A percentile compares a stretch with the other conserved stretches of the same genome.
Evolutionary conservation across 257 asterid genomes (phyloP).

Genomic region (Primulina tabacum): DNA sequence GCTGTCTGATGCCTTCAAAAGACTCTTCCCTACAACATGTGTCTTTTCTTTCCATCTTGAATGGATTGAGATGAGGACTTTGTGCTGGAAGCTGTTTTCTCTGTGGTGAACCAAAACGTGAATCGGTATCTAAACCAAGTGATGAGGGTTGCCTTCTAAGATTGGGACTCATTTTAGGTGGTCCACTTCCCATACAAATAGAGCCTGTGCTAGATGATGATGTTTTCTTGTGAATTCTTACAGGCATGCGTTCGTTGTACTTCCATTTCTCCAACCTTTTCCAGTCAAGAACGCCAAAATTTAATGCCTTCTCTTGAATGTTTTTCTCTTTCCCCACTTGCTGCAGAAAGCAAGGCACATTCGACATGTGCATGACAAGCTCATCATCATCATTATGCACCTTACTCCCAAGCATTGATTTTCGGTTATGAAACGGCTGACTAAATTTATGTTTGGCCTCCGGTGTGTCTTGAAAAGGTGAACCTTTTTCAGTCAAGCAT

Average conservation of each 20-base stretch:
- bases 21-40: constrained; percentile 25
- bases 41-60: constrained; percentile 31
- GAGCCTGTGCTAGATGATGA: constrained; percentile 34
- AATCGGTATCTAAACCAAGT: constrained; percentile 28
- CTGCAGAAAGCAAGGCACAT: constrained; percentile 80
- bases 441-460: constrained; percentile 37
- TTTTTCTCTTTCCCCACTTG: constrained; percentile 54
- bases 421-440: constrained; percentile 37
- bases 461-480: constrained; percentile 30
- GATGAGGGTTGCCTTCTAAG: constrained; percentile 37
- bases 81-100: constrained; percentile 27
- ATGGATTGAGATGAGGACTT: constrained; percentile 26
- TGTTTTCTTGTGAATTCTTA: constrained; percentile 41
- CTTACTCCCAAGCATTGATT: constrained; percentile 26
- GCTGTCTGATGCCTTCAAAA: constrained; percentile 27
- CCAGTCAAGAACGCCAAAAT: constrained; percentile 96
- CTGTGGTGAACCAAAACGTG: constrained; percentile 36
- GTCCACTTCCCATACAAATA: constrained; percentile 34
- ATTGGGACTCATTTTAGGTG: constrained; percentile 37
- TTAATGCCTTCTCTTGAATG: constrained; percentile 77
- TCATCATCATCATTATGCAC: constrained; percentile 59
- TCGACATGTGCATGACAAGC: constrained; percentile 90
- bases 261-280: constrained; percentile 81
- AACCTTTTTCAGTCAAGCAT: constrained; percentile 24
- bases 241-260: constrained; percentile 71